Percentiles rank a stretch among this genome's conserved stretches.
phyloP scores from a whole-genome alignment of 2,329 filamentous ascomycete genomes.

The Phyllachora maydis region DNA sequence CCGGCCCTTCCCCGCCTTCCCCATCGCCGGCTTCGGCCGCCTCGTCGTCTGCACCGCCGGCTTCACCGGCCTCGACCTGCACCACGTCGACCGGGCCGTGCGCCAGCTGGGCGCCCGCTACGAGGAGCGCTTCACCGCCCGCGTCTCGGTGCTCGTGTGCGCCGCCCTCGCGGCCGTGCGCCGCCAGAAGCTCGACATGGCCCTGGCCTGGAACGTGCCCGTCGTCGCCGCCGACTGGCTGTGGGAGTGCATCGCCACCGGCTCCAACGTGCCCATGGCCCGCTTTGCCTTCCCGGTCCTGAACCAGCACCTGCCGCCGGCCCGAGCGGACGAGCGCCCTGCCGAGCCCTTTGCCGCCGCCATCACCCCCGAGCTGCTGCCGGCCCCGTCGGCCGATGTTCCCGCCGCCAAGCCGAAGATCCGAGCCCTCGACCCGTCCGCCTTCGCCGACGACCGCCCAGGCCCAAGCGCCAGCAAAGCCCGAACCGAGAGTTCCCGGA shows the following conservation, averaged over 20 bases:
- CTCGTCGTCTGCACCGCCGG: slow-evolving; percentile 62
- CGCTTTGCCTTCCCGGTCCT: slow-evolving; percentile 26
- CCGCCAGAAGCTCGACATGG: slow-evolving; percentile 62
- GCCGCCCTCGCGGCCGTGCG: slow-evolving; percentile 33
- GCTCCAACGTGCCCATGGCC: slow-evolving; percentile 22
- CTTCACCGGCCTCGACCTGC: slow-evolving; percentile 65
- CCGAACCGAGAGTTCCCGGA: slow-evolving; percentile 5
- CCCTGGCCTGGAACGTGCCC: slow-evolving; percentile 54
- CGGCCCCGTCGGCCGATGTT: too few relatives aligned
- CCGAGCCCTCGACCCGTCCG: too few relatives aligned
- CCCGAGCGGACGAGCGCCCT: too few relatives aligned
- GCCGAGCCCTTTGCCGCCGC: too few relatives aligned
- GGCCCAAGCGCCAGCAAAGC: too few relatives aligned
- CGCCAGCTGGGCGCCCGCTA: slow-evolving; percentile 62
- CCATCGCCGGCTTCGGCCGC: slow-evolving; percentile 46
- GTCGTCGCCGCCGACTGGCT: slow-evolving; percentile 73
- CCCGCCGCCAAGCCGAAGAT: too few relatives aligned
- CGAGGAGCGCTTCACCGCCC: slow-evolving; percentile 52
- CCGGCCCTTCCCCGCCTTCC: slow-evolving; percentile 52
- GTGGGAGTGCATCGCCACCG: slow-evolving; percentile 53
- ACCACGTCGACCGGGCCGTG: slow-evolving; percentile 64
- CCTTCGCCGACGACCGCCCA: too few relatives aligned
- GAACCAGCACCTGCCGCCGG: too few relatives aligned
- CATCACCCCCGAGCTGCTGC: too few relatives aligned
- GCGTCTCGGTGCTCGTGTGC: slow-evolving; percentile 62